A percentile compares a stretch with the other conserved stretches of the same genome.
These are phyloP conservation scores for Arachis stenosperma DNA, from an alignment of 306 rosid species.

Conservation along the genomic window DNA sequence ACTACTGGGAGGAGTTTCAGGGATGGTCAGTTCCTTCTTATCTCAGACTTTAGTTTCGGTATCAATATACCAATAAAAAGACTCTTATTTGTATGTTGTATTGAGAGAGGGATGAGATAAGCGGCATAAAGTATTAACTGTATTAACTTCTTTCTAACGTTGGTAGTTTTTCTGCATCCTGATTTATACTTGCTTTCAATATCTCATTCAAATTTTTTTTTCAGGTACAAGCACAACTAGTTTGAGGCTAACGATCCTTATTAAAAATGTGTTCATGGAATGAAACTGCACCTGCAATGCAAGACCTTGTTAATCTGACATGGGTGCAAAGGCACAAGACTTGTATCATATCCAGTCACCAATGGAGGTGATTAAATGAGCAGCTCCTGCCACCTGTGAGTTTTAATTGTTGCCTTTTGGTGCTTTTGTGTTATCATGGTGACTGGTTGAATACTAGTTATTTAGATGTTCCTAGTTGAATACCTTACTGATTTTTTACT, in stretches of 20 bases:
- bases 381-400: not conserved
- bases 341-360: not conserved
- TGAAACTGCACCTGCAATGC: slow-evolving; percentile 19
- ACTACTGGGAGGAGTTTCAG: too few species aligned
- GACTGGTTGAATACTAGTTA: not conserved
- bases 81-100: too few species aligned
- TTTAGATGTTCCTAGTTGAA: too few species aligned
- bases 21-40: too few species aligned
- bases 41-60: too few species aligned
- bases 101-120: too few species aligned
- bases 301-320: slow-evolving; percentile 10
- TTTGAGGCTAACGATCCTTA: slow-evolving; percentile 10
- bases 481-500: too few species aligned
- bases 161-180: slow-evolving; percentile 7
- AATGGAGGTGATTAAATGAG: slow-evolving; percentile 34
- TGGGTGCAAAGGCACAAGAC: slow-evolving; percentile 17
- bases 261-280: slow-evolving; percentile 27
- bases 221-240: slow-evolving; percentile 79
- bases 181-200: slow-evolving; percentile 5
- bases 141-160: slow-evolving; percentile 17
- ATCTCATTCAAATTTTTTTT: slow-evolving; percentile 25
- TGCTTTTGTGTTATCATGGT: slow-evolving; percentile 2
- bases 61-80: too few species aligned
- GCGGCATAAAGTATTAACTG: not conserved
- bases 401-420: slow-evolving; percentile 17